Base-by-base conservation (phyloP, 345 rosid genomes). In the Raphanus raphanistrum region DNA sequence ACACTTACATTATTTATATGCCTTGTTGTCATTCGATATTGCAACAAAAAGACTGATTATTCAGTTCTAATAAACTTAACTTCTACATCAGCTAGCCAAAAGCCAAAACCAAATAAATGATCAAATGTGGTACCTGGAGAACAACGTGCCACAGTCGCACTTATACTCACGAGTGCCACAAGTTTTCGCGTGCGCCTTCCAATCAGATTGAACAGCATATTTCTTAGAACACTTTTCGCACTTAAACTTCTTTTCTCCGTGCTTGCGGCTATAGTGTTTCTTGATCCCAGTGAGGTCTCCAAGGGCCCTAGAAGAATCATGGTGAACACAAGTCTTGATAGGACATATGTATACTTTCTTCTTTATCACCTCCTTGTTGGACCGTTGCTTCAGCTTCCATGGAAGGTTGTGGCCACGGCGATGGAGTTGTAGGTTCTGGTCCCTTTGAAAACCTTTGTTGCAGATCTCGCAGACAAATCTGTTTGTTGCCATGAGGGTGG, bases 201-300 rank as follows among this genome's bases (percentile, higher is more conserved):
- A 94, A 78, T 94, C 98, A 4, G 98, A 94, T 43, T 88, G 97
- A 68, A 94, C 98, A 6, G 97, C 98, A 38, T 94, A 94, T 75
- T 92, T 92, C 89, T 94, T 94, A 6, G 98, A 92, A 76, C 98
- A 94, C 81, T 92, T 92, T 84, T 94, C 97, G 12, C 98, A 94
- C 84, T 92, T 92, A 96, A 96, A 94, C 76, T 92, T 92, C 90
- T 94, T 94, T 75, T 94, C 97, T 12, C 97, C 97, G 52, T 94
- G 98, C 77, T 94, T 94, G 52, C 97, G 84, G 84, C 98, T 92
- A 43, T 74, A 94, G 72, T 94, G 98, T 69, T 94, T 94, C 85
- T 94, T 94, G 54, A 94, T 90, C 28, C 98, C 98, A 9, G 97
- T 92, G 67, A 94, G 90, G 79, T 94, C 97, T 10, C 98, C 98